Conservation (phyloP, 345 rosid genomes). For the Salix suchowensis region DNA sequence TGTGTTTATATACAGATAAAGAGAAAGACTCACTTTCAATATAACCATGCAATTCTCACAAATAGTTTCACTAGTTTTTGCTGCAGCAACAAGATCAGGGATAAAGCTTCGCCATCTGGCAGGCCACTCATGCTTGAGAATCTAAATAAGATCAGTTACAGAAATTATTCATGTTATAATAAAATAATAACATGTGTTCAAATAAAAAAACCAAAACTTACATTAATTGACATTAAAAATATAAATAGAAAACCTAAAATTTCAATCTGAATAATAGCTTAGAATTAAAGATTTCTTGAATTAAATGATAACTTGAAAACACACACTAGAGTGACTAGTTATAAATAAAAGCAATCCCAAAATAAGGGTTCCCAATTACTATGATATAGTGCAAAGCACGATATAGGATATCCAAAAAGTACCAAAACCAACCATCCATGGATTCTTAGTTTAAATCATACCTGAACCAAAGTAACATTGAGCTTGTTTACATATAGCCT, state of each 20-base stretch:
- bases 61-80: constrained; percentile 98
- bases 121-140: constrained; percentile 99
- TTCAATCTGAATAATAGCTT: not conserved
- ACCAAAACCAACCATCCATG: not conserved
- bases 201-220: not conserved
- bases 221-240: not conserved
- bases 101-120: constrained; percentile 95
- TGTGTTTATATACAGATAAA: not conserved
- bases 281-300: not conserved
- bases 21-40: constrained; percentile 56
- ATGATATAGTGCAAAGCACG: not conserved
- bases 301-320: not conserved
- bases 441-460: constrained; percentile 16
- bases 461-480: constrained; percentile 95
- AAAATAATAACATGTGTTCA: not conserved
- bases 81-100: constrained; percentile 98
- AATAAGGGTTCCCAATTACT: not conserved
- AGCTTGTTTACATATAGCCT: constrained; percentile 93
- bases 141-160: constrained; percentile 39
- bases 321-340: not conserved
- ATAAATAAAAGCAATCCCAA: not conserved
- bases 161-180: not conserved
- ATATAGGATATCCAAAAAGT: not conserved
- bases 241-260: not conserved
- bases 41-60: constrained; percentile 99